Base-by-base conservation (phyloP, 805 yeast species). In the Lipomyces sp. region DNA sequence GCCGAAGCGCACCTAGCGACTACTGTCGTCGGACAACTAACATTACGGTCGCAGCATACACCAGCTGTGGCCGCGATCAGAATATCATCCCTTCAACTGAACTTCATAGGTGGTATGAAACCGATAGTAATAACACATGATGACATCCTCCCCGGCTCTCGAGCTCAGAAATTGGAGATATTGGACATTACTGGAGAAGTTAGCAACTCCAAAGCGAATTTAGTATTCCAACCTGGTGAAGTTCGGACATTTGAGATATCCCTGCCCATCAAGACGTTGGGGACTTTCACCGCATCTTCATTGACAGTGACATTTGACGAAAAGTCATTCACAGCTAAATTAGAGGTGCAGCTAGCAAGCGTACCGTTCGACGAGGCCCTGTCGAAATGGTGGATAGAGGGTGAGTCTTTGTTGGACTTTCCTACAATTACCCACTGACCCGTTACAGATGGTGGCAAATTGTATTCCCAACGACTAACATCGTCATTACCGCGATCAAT, bases 221-320 rank as follows among this genome's bases (percentile, higher is more conserved):
- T 77, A 30, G 53, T 30, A 2, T 75, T 77, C 61, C 55, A 29
- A 0, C 60, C 71, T 5, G 67, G 64, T 5, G 64, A 59, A 34
- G 60, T 71, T 3, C 66, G 63, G 10, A 73, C 74, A 1, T 76
- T 78, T 64, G 74, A 78, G 66, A 54, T 76, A 35, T 57, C 63
- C 3, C 61, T 71, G 8, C 57, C 70, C 6, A 74, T 77, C 0
- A 62, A 69, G 13, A 72, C 70, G 30, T 71, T 73, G 0, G 78
- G 78, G 18, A 74, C 73, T 29, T 61, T 73, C 8, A 62, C 64
- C n/a, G 72, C 70, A 33, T 54, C 71, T 7, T 62, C 68, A n/a
- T 18, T 60, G 4, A 64, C 71, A 18, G 69, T 72, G 4, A 64
- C 58, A 34, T 64, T 67, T 39, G 55, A 50, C 24, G 65, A 69